A percentile compares a stretch with the other conserved stretches of the same genome.
Conservation (phyloP, 2,329 filamentous ascomycete genomes). For the Colletotrichum graminicola region DNA sequence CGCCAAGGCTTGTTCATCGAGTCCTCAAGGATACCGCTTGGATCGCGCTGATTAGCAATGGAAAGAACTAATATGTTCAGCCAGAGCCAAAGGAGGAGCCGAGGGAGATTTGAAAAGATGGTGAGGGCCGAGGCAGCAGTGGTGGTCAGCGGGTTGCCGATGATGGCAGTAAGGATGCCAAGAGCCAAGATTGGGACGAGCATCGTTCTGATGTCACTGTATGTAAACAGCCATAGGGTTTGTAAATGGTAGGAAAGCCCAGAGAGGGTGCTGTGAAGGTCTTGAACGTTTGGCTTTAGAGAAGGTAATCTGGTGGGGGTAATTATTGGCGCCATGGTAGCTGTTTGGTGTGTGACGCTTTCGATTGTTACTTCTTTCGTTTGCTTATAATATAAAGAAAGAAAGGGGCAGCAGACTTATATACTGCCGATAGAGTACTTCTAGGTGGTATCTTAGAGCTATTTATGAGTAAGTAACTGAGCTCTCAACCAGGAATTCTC, state of each 20-base stretch:
- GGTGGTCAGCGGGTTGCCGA: neutral
- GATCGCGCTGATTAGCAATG: constrained; percentile 54
- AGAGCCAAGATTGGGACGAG: neutral
- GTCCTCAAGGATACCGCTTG: constrained; percentile 53
- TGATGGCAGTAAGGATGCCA: neutral
- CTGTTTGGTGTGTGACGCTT: neutral
- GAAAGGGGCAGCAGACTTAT: neutral
- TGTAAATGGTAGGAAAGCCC: neutral
- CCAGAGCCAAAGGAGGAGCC: neutral
- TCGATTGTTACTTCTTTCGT: neutral
- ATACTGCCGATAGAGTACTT: neutral
- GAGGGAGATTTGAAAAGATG: neutral
- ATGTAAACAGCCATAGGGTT: neutral
- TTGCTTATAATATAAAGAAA: neutral
- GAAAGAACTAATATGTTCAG: neutral
- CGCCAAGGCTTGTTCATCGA: constrained; percentile 56
- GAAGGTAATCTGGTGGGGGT: neutral
- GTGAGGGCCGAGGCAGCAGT: neutral
- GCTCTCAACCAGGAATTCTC: too few relatives aligned
- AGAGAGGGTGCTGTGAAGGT: neutral
- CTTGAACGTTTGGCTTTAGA: neutral
- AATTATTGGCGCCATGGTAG: neutral
- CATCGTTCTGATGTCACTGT: neutral
- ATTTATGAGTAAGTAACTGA: neutral
- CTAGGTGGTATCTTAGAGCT: neutral